Conservation (phyloP, 345 rosid species). For the Rhizophora mangle region DNA sequence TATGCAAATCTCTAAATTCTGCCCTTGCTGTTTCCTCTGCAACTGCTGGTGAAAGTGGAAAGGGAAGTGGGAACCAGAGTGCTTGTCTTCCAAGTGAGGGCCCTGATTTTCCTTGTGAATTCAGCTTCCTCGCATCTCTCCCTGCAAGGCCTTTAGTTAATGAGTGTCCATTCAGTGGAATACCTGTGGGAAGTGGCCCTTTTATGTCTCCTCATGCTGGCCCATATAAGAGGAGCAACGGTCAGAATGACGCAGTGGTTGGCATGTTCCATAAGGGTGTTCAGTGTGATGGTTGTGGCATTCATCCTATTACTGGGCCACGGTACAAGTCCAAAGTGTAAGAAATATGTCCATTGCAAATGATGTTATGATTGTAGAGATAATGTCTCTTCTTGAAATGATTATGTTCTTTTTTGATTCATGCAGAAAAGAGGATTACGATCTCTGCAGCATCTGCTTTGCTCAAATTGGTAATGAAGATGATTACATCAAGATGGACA, state of each 20-base stretch:
- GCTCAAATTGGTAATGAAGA: slow-evolving; percentile 57
- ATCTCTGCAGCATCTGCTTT: slow-evolving; percentile 90
- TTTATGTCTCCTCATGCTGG: not conserved
- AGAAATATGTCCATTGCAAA: slow-evolving; percentile 20
- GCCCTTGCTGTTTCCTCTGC: not conserved
- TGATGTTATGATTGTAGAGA: not conserved
- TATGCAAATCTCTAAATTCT: not conserved
- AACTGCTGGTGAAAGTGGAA: slow-evolving; percentile 20
- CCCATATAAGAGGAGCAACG: slow-evolving; percentile 29
- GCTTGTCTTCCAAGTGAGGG: slow-evolving; percentile 15
- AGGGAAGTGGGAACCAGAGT: slow-evolving; percentile 22
- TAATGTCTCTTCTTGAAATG: not conserved
- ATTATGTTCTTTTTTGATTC: not conserved
- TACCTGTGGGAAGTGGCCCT: slow-evolving; percentile 26
- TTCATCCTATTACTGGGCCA: slow-evolving; percentile 80
- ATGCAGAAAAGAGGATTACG: slow-evolving; percentile 74
- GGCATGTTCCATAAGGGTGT: slow-evolving; percentile 78
- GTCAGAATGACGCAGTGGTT: slow-evolving; percentile 25
- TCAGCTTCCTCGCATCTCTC: not conserved
- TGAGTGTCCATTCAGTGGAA: slow-evolving; percentile 63
- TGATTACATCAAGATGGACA: slow-evolving; percentile 69
- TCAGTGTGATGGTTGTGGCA: slow-evolving; percentile 90
- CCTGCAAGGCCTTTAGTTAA: not conserved
- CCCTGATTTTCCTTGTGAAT: not conserved
- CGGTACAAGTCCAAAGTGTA: slow-evolving; percentile 93